Conservation (phyloP, 768 basidiomycete species). For the Cystobasidiopsis lactophilus region DNA sequence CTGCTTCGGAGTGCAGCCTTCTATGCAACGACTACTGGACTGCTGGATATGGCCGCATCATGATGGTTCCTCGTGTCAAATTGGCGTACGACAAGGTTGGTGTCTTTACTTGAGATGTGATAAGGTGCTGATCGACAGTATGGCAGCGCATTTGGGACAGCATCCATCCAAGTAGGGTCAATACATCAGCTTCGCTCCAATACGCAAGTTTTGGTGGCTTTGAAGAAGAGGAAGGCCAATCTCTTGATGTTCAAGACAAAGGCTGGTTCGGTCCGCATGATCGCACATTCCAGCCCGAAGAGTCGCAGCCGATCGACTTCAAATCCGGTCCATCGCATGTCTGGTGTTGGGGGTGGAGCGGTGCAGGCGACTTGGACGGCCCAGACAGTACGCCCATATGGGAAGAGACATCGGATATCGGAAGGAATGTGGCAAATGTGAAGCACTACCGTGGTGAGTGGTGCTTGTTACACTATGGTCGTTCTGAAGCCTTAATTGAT, state of each 20-base stretch:
- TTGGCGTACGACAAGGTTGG: conserved; percentile 75
- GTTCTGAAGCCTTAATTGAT: too few relatives aligned
- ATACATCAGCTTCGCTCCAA: conserved; percentile 80
- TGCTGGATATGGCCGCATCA: conserved; percentile 79
- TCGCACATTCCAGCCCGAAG: conserved; percentile 71
- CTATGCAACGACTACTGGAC: conserved; percentile 99
- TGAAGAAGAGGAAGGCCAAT: conserved; percentile 84
- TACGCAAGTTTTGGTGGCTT: conserved; percentile 83
- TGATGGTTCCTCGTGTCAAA: conserved; percentile 95
- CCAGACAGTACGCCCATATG: too few relatives aligned
- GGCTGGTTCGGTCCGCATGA: conserved; percentile 97
- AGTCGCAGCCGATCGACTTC: conserved; percentile 55
- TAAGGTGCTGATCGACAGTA: not conserved
- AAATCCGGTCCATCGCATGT: conserved; percentile 63
- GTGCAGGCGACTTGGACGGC: conserved; percentile 87
- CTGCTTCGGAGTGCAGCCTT: conserved; percentile 80
- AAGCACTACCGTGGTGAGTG: too few relatives aligned
- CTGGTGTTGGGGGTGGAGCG: conserved; percentile 99
- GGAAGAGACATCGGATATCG: too few relatives aligned
- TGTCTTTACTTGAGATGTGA: not conserved
- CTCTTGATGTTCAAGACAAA: conserved; percentile 92
- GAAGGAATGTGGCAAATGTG: too few relatives aligned
- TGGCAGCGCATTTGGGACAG: conserved; percentile 74
- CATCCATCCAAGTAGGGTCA: conserved; percentile 70
- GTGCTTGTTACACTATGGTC: too few relatives aligned